phyloP scores from a whole-genome alignment of 768 basidiomycete species.

The Phylloporus sp. region DNA sequence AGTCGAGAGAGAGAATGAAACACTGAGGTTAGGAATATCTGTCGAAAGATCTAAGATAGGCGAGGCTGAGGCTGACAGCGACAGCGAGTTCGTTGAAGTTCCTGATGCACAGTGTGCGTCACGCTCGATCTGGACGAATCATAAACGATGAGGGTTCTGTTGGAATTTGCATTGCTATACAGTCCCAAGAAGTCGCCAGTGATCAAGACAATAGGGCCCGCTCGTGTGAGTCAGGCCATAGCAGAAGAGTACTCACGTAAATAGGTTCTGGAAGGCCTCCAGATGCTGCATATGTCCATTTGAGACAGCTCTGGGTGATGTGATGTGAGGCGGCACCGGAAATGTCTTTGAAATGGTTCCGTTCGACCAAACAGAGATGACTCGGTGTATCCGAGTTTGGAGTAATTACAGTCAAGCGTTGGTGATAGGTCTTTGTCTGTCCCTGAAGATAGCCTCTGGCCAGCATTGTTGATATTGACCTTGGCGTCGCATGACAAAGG shows the following conservation, averaged over 20 bases:
- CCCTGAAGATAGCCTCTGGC: background rate
- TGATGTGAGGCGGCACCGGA: conserved; percentile 40
- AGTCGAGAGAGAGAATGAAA: too few species aligned
- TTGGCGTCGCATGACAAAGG: too few species aligned
- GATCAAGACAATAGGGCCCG: conserved; percentile 54
- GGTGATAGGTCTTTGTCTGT: too few species aligned
- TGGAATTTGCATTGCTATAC: conserved; percentile 35
- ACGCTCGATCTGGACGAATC: conserved; percentile 43
- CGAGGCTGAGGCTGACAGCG: conserved; percentile 34
- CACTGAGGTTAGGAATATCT: conserved; percentile 52
- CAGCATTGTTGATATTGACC: too few species aligned
- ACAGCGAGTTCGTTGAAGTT: conserved; percentile 59
- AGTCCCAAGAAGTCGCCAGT: conserved; percentile 49
- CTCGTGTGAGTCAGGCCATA: conserved; percentile 52
- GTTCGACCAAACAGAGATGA: conserved; percentile 39
- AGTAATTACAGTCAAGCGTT: too few species aligned
- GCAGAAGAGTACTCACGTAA: conserved; percentile 43
- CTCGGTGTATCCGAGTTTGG: conserved; percentile 21
- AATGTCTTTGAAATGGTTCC: conserved; percentile 39
- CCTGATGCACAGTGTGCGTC: conserved; percentile 40
- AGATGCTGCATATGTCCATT: conserved; percentile 34
- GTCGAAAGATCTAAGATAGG: conserved; percentile 44
- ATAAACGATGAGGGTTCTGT: conserved; percentile 44
- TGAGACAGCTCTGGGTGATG: conserved; percentile 51
- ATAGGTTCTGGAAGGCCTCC: conserved; percentile 34